Conservation (phyloP, 1,139 yeast species). For the Kodamaea fungicola region DNA sequence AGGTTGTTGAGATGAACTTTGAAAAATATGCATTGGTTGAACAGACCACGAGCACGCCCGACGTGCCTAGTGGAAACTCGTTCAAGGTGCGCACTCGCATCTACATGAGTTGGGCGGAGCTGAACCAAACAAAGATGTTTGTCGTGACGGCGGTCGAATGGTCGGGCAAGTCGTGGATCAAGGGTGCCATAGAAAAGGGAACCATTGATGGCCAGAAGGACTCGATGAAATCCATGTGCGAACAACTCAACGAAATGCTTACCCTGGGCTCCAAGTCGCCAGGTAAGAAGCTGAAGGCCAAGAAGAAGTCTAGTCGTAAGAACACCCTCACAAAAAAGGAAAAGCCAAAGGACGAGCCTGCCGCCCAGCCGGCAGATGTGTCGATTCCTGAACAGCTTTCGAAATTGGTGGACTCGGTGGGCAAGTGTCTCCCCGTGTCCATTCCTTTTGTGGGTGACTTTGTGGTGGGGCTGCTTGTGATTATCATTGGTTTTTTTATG, state of each 20-base stretch:
- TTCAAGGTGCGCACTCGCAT: slow-evolving; percentile 72
- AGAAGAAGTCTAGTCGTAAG: slow-evolving; percentile 22
- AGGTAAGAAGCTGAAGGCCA: slow-evolving; percentile 18
- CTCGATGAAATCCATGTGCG: slow-evolving; percentile 55
- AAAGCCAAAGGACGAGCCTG: slow-evolving; percentile 10
- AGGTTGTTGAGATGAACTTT: slow-evolving; percentile 59
- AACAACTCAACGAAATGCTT: slow-evolving; percentile 53
- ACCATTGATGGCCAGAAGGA: slow-evolving; percentile 86
- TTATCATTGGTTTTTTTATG: slow-evolving; percentile 15
- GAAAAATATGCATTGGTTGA: slow-evolving; percentile 55
- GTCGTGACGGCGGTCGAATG: slow-evolving; percentile 74
- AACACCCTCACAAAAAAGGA: slow-evolving; percentile 10
- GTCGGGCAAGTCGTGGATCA: slow-evolving; percentile 93
- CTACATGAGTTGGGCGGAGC: slow-evolving; percentile 72
- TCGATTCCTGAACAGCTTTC: slow-evolving; percentile 19
- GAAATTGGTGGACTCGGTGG: slow-evolving; percentile 27
- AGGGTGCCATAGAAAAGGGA: slow-evolving; percentile 89
- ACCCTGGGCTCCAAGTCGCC: slow-evolving; percentile 11
- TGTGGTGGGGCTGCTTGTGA: slow-evolving; percentile 22
- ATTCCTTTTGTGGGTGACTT: slow-evolving; percentile 25
- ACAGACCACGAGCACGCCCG: slow-evolving; percentile 79
- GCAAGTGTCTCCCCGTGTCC: slow-evolving; percentile 22
- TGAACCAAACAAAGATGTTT: slow-evolving; percentile 60
- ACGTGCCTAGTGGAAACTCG: slow-evolving; percentile 89
- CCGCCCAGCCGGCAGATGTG: slow-evolving; percentile 9